Conservation (phyloP, 2,329 filamentous ascomycete genomes). For the Paracorniculantispora psalliotae region DNA sequence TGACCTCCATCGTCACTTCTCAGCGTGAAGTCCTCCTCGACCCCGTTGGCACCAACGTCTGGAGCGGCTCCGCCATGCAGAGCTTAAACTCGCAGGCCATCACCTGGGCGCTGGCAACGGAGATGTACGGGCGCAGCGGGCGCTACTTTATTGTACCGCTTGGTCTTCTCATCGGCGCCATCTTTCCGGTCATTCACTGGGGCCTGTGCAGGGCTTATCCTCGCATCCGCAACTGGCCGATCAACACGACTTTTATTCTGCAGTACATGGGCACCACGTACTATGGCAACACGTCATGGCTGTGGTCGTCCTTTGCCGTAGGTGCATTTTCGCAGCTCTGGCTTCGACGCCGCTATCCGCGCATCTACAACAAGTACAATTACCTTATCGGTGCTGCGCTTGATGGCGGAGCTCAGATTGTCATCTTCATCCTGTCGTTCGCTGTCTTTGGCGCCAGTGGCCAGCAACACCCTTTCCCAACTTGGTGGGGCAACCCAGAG, state of each 20-base stretch:
- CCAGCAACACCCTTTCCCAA: constrained; percentile 18
- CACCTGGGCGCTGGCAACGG: constrained; percentile 31
- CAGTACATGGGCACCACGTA: constrained; percentile 36
- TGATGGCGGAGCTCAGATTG: constrained; percentile 23
- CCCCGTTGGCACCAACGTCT: constrained; percentile 38
- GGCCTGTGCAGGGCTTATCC: constrained; percentile 24
- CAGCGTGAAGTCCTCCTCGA: constrained; percentile 37
- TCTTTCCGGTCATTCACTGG: constrained; percentile 32
- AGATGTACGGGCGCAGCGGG: constrained; percentile 36
- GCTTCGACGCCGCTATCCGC: constrained; percentile 20
- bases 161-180: constrained; percentile 37
- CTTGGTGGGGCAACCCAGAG: constrained; percentile 18
- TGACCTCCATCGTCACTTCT: constrained; percentile 38
- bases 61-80: constrained; percentile 45
- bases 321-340: constrained; percentile 28
- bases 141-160: constrained; percentile 35
- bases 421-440: constrained; percentile 25
- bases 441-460: constrained; percentile 22
- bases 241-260: constrained; percentile 37
- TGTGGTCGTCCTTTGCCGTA: constrained; percentile 28
- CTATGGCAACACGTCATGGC: constrained; percentile 33
- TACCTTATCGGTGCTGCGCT: constrained; percentile 24
- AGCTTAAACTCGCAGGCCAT: constrained; percentile 35
- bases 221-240: constrained; percentile 22
- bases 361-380: constrained; percentile 25